These are phyloP conservation scores for Bipolaris cookei DNA, from an alignment of 2,329 filamentous ascomycete species.

Conservation along the genomic window DNA sequence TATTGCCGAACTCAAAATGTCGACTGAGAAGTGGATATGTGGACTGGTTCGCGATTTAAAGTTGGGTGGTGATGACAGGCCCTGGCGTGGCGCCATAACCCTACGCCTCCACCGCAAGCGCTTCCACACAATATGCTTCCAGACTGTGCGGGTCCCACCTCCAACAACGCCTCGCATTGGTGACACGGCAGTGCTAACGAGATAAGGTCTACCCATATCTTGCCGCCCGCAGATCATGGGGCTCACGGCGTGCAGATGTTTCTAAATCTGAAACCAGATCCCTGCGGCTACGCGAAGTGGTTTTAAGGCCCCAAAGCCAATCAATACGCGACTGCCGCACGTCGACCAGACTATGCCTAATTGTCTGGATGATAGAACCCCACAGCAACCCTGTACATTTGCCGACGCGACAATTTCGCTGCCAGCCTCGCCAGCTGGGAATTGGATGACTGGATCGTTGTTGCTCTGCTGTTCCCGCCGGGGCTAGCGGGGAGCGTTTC, in stretches of 20 bases:
- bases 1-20: background rate
- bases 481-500: constrained; percentile 34
- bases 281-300: constrained; percentile 30
- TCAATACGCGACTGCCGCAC: constrained; percentile 40
- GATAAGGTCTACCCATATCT: constrained; percentile 27
- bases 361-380: constrained; percentile 27
- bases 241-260: constrained; percentile 28
- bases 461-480: constrained; percentile 22
- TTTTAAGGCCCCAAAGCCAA: constrained; percentile 42
- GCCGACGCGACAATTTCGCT: constrained; percentile 7
- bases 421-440: constrained; percentile 17
- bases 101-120: constrained; percentile 1
- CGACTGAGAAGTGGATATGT: constrained; percentile 1
- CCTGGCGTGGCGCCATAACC: constrained; percentile 10
- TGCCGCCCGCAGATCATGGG: constrained; percentile 40
- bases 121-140: constrained; percentile 6
- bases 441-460: constrained; percentile 22
- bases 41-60: constrained; percentile 8
- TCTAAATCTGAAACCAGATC: constrained; percentile 42
- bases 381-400: constrained; percentile 6
- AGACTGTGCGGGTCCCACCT: background rate
- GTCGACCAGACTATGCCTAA: constrained; percentile 38
- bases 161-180: constrained; percentile 16
- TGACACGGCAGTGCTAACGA: constrained; percentile 23
- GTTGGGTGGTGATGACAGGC: constrained; percentile 4